Conservation (phyloP, 192 early-diverging fungal genomes). For the Entomortierella parvispora region DNA sequence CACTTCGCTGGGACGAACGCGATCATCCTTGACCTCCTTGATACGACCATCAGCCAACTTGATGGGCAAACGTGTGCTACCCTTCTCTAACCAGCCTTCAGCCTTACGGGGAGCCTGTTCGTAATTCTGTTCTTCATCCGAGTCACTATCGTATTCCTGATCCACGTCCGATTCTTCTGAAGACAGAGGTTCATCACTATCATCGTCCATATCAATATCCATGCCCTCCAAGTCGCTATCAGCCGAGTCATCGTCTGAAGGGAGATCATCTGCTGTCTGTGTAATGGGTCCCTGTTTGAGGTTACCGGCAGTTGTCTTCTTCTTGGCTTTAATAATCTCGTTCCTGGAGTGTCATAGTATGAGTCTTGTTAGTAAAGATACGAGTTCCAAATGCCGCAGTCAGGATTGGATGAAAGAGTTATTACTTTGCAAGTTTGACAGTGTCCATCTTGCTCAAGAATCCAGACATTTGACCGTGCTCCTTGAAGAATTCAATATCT, state of each 20-base stretch:
- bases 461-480: conserved; percentile 66
- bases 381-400: no score
- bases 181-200: conserved; percentile 58
- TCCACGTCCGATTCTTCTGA: conserved; percentile 62
- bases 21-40: conserved; percentile 54
- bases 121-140: conserved; percentile 74
- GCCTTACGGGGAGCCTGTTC: conserved; percentile 65
- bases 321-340: conserved; percentile 52
- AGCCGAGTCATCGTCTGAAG: conserved; percentile 30
- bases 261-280: conserved; percentile 44
- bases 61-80: conserved; percentile 74
- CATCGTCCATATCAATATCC: conserved; percentile 65
- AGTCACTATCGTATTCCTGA: conserved; percentile 50
- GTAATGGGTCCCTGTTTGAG: conserved; percentile 48
- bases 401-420: no score
- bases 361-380: no score
- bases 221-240: conserved; percentile 54
- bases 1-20: conserved; percentile 39
- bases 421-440: conserved; percentile 67
- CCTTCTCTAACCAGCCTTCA: conserved; percentile 65
- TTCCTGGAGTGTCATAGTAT: conserved; percentile 19
- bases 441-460: conserved; percentile 76
- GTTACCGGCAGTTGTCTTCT: conserved; percentile 35
- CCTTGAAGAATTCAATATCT: conserved; percentile 77
- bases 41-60: conserved; percentile 72